Evolutionary conservation across 768 basidiomycete species (phyloP).

Genomic region (Guyanaporus albipodus): DNA sequence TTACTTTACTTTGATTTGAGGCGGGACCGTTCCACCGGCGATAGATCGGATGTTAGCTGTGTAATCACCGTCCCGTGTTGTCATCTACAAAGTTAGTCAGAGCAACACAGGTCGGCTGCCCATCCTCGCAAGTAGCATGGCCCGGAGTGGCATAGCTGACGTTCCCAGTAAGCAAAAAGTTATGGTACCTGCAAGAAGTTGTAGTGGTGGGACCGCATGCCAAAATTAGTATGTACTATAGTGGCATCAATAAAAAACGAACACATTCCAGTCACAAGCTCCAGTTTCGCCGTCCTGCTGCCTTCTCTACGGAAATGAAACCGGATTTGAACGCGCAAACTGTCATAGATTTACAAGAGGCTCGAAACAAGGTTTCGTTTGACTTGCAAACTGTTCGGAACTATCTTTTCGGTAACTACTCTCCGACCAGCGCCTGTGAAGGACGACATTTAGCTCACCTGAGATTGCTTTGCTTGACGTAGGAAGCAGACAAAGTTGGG

Average conservation of each 20-base stretch:
- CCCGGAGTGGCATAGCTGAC: conserved; percentile 57
- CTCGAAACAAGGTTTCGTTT: conserved; percentile 43
- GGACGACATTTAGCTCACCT: neutral
- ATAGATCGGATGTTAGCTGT: conserved; percentile 50
- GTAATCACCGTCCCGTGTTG: conserved; percentile 47
- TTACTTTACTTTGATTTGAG: conserved; percentile 51
- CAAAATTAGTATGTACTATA: too few relatives aligned
- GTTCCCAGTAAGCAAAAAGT: conserved; percentile 46
- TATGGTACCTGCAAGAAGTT: conserved; percentile 64
- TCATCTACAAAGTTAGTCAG: conserved; percentile 75
- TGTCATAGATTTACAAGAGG: conserved; percentile 47
- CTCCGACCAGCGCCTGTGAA: neutral
- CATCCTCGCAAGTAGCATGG: conserved; percentile 67
- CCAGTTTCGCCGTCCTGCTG: too few relatives aligned
- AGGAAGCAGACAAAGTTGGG: conserved; percentile 53
- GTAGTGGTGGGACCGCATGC: too few relatives aligned
- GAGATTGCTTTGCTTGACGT: neutral
- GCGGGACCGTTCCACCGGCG: conserved; percentile 43
- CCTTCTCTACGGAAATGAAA: neutral
- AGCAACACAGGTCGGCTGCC: conserved; percentile 54
- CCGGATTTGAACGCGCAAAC: conserved; percentile 43
- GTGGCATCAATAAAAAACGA: too few relatives aligned
- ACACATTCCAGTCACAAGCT: too few relatives aligned
- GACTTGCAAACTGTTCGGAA: conserved; percentile 41
- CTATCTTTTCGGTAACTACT: conserved; percentile 47